Evolutionary conservation across 2,329 filamentous ascomycete species (phyloP).

Genomic region (Bipolaris victoriae): DNA sequence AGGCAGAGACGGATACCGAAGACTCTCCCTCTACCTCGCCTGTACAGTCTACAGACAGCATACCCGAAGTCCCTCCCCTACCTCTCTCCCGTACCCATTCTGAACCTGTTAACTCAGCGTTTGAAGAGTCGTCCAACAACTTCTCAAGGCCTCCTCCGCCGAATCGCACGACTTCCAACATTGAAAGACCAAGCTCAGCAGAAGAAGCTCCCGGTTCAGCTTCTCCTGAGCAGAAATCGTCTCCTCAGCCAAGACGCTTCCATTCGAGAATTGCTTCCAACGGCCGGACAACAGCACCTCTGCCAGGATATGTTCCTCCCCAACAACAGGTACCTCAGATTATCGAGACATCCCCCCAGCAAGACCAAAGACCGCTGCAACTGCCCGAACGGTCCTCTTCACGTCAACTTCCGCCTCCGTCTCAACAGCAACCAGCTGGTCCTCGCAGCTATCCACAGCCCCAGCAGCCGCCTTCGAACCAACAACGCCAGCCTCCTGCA

Average conservation of each 20-base stretch:
- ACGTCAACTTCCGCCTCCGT: slow-evolving; percentile 44
- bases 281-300: slow-evolving; percentile 61
- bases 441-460: slow-evolving; percentile 22
- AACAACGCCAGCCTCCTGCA: slow-evolving; percentile 32
- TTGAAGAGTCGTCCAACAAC: slow-evolving; percentile 53
- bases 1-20: slow-evolving; percentile 66
- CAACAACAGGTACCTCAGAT: slow-evolving; percentile 60
- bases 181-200: slow-evolving; percentile 30
- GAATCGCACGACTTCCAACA: slow-evolving; percentile 34
- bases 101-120: slow-evolving; percentile 62
- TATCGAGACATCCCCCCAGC: slow-evolving; percentile 65
- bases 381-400: slow-evolving; percentile 61
- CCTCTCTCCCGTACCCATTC: slow-evolving; percentile 70
- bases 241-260: slow-evolving; percentile 56
- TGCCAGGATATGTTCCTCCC: slow-evolving; percentile 54
- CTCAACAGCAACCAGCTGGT: slow-evolving; percentile 22
- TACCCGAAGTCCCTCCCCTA: slow-evolving; percentile 44
- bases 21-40: slow-evolving; percentile 59
- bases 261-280: slow-evolving; percentile 64
- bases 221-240: slow-evolving; percentile 30
- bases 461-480: slow-evolving; percentile 14
- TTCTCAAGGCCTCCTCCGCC: slow-evolving; percentile 63
- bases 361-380: slow-evolving; percentile 43
- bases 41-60: slow-evolving; percentile 42
- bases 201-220: slow-evolving; percentile 31